Evolutionary conservation across 2,329 filamentous ascomycete genomes (phyloP).

Genomic region (Akanthomyces lecanii): DNA sequence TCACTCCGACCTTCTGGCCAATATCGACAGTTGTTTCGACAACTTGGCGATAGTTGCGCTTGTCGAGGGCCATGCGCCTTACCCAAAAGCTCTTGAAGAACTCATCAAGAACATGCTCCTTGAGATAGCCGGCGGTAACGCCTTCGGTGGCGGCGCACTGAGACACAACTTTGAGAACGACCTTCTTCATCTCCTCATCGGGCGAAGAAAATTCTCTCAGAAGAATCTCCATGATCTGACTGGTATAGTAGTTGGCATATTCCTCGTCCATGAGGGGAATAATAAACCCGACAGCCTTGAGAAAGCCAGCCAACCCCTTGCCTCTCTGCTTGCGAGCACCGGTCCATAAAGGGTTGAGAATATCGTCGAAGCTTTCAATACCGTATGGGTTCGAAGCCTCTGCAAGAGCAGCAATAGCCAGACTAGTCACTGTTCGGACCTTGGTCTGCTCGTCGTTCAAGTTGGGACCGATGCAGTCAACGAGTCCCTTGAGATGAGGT

Average conservation of each 20-base stretch:
- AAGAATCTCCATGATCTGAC: slow-evolving; percentile 97
- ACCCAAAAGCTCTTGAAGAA: slow-evolving; percentile 99
- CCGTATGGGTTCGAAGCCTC: slow-evolving; percentile 97
- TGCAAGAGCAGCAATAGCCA: slow-evolving; percentile 90
- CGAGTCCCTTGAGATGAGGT: slow-evolving; percentile 89
- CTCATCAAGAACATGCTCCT: slow-evolving; percentile 89
- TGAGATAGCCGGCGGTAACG: slow-evolving; percentile 90
- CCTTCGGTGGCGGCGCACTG: slow-evolving; percentile 93
- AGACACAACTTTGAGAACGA: slow-evolving; percentile 93
- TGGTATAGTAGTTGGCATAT: slow-evolving; percentile 98
- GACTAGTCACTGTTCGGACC: slow-evolving; percentile 89
- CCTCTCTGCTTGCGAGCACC: slow-evolving; percentile 93
- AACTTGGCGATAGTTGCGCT: slow-evolving; percentile 95
- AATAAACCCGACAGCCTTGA: slow-evolving; percentile 97
- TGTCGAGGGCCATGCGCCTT: slow-evolving; percentile 91
- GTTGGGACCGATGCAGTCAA: slow-evolving; percentile 94
- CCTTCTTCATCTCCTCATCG: slow-evolving; percentile 99
- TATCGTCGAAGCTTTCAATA: slow-evolving; percentile 98
- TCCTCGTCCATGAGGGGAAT: slow-evolving; percentile 99
- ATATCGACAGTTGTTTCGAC: slow-evolving; percentile 97
- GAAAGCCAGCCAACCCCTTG: slow-evolving; percentile 89
- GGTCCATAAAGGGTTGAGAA: slow-evolving; percentile 95
- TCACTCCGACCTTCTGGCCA: slow-evolving; percentile 94
- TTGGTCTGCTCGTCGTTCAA: slow-evolving; percentile 97
- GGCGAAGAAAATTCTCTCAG: slow-evolving; percentile 94